Evolutionary conservation across 169 alveolate genomes (phyloP), one percentile per base, ranked within the genome.

Genomic region (Plasmodium ovale): DNA sequence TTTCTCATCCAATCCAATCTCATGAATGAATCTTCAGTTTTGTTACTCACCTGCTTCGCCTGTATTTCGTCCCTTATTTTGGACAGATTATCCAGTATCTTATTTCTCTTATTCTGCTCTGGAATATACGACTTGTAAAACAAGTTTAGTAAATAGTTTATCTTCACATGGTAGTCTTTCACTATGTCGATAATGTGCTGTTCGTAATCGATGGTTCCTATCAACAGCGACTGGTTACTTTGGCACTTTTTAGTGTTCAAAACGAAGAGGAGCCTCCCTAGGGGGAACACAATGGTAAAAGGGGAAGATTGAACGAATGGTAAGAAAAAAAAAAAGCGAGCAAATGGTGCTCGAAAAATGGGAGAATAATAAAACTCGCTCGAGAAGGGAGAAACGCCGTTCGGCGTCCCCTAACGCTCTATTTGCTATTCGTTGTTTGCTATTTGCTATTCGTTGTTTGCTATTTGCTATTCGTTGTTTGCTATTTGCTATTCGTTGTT

Each of bases 161-260:
- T 67, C 47, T 77, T 77, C 64, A 77, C 47, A 29, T 77, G 88
- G 56, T 77, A 77, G 16, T 77, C 88, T 67, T 77, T 77, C 39
- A 77, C 88, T 42, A 77, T 77, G 23, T 77, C 88, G 53, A 77
- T 65, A 9, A 77, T 77, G 37, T 77, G 88, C 42, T 77, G 74
- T 37, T 77, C 88, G 25, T 77, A 77, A 23, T 77, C 88, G 35
- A 77, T 77, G 35, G 88, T 77, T 37, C 88, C 88, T 42, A 77
- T 77, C 33, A 77, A 27, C 62, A 77, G 35, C 33, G 88, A 77
- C 53, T 77, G 88, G 27, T 77, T 77, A 54, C 65, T 77, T 35
- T 77, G 88, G n/a, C 88, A 77, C 68, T 39, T 51, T 27, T 77
- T 77, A 16, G 88, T 77, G 51, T 77, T 77, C 23, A 68, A 33